Conservation (phyloP, 768 basidiomycete species). For the Serendipita sp. region DNA sequence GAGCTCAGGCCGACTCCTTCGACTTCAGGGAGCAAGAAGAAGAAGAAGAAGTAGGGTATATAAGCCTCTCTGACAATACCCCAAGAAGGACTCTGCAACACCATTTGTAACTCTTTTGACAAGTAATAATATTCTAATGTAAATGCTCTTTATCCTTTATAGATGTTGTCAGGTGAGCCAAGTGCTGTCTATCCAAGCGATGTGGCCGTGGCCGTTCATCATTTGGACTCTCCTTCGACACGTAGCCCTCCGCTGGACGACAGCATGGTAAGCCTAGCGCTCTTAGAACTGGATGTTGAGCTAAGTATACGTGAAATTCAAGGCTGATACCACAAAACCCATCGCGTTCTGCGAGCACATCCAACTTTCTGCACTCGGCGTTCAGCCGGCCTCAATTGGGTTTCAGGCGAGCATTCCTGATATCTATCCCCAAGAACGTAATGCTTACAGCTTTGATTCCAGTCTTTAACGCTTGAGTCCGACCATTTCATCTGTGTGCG, state of each 20-base stretch:
- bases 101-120: too few species aligned
- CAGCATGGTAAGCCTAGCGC: not conserved
- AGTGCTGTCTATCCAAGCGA: not conserved
- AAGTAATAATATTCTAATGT: too few species aligned
- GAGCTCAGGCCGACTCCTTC: not conserved
- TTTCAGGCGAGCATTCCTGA: constrained; percentile 56
- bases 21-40: not conserved
- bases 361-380: constrained; percentile 86
- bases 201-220: not conserved
- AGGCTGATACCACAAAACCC: constrained; percentile 32
- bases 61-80: not conserved
- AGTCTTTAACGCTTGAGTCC: constrained; percentile 91
- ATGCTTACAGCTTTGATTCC: not conserved
- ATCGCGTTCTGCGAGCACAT: constrained; percentile 82
- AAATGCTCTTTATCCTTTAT: not conserved
- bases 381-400: constrained; percentile 92
- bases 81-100: not conserved
- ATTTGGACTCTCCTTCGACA: not conserved
- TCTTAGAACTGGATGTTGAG: not conserved
- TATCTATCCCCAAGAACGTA: constrained; percentile 3
- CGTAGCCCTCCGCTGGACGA: not conserved
- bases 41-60: not conserved
- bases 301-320: not conserved
- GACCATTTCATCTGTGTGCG: constrained; percentile 98
- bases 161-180: not conserved